These are phyloP conservation scores for Metschnikowia santaceciliae DNA, from an alignment of 805 yeast species.

Conservation along the genomic window DNA sequence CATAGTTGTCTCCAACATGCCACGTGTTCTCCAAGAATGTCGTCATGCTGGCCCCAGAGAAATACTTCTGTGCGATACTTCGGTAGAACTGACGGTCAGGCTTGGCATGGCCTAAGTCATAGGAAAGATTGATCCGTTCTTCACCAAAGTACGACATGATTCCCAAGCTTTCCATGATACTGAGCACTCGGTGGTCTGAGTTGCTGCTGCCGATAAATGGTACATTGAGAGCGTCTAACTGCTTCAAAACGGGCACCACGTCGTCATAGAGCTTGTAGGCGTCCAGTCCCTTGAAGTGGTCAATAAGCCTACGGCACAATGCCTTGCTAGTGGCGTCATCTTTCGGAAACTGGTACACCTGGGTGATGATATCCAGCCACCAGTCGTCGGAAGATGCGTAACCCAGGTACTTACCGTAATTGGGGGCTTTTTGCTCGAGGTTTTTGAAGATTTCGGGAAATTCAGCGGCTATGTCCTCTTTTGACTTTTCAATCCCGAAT, in stretches of 20 bases:
- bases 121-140: constrained; percentile 46
- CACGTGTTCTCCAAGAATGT: constrained; percentile 31
- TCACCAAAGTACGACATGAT: constrained; percentile 38
- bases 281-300: constrained; percentile 45
- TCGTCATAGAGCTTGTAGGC: constrained; percentile 57
- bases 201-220: constrained; percentile 51
- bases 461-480: constrained; percentile 21
- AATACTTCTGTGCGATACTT: constrained; percentile 5
- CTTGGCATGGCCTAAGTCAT: constrained; percentile 51
- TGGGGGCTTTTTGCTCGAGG: constrained; percentile 45
- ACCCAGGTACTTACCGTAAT: constrained; percentile 51
- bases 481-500: constrained; percentile 38
- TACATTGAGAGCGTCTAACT: constrained; percentile 28
- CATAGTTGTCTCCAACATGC: constrained; percentile 67
- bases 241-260: constrained; percentile 43
- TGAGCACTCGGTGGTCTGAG: constrained; percentile 54
- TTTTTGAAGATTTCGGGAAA: constrained; percentile 32
- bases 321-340: constrained; percentile 22
- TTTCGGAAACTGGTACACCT: constrained; percentile 37
- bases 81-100: constrained; percentile 47
- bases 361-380: constrained; percentile 54
- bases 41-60: constrained; percentile 3
- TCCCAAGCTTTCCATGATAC: constrained; percentile 45
- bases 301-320: constrained; percentile 44
- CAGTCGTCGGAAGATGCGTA: constrained; percentile 37